Evolutionary conservation across 768 basidiomycete genomes (phyloP).

Genomic region (Strobilomyces dryophilus): DNA sequence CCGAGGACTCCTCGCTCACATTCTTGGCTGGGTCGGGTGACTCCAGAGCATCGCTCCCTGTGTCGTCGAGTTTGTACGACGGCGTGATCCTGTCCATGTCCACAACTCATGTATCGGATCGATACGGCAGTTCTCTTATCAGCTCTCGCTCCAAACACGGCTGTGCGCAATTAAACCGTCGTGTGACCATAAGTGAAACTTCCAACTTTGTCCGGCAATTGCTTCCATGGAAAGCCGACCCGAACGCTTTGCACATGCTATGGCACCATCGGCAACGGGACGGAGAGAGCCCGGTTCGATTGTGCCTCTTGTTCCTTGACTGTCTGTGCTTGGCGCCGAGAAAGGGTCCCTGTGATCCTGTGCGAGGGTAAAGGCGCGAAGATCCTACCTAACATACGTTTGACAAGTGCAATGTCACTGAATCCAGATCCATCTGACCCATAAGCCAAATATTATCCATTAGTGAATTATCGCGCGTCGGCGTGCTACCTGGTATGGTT

Average conservation of each 20-base stretch:
- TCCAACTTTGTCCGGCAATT: neutral
- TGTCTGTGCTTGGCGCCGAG: neutral
- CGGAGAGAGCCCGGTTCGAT: neutral
- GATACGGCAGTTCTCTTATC: neutral
- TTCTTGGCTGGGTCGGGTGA: too few relatives aligned
- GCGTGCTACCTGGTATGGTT: neutral
- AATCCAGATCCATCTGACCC: neutral
- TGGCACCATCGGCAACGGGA: neutral
- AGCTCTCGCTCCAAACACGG: neutral
- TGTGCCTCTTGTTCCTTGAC: neutral
- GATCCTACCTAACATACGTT: too few relatives aligned
- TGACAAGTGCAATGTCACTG: neutral
- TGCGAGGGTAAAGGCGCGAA: neutral
- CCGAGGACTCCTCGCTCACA: too few relatives aligned
- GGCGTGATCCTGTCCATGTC: neutral
- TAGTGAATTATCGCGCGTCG: neutral
- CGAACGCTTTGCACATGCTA: neutral
- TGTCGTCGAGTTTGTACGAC: neutral
- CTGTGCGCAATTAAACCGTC: neutral
- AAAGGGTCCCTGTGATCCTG: neutral
- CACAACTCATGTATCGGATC: neutral
- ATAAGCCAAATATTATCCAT: too few relatives aligned
- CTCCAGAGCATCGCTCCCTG: neutral
- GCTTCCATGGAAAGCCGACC: neutral
- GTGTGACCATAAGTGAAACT: too few relatives aligned